Percentiles rank a stretch among this genome's conserved stretches.
phyloP scores from a whole-genome alignment of 2,329 filamentous ascomycete genomes.

The Teratosphaeria nubilosa region DNA sequence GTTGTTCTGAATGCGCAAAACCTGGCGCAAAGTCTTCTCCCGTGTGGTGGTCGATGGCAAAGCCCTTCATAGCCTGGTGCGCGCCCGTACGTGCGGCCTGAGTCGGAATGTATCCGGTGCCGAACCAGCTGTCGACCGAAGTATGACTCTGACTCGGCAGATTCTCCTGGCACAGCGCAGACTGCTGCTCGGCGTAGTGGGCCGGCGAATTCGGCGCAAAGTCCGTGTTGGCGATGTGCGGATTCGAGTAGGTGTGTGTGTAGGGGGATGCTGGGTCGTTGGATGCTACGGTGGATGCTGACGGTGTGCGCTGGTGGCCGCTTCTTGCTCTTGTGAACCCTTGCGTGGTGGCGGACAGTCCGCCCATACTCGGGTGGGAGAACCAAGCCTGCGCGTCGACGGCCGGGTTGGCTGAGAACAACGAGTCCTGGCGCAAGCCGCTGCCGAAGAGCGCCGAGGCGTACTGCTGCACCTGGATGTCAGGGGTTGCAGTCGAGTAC shows the following conservation, averaged over 20 bases:
- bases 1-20: slow-evolving; percentile 44
- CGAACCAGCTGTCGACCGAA: slow-evolving; percentile 40
- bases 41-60: slow-evolving; percentile 44
- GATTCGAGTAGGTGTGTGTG: slow-evolving; percentile 22
- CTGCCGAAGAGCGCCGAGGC: neutral
- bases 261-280: slow-evolving; percentile 36
- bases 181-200: slow-evolving; percentile 27
- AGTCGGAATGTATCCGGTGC: slow-evolving; percentile 21
- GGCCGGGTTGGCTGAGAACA: neutral
- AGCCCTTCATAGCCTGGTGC: slow-evolving; percentile 52
- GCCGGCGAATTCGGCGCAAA: slow-evolving; percentile 32
- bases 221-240: slow-evolving; percentile 38
- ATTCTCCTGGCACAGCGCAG: slow-evolving; percentile 37
- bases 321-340: slow-evolving; percentile 6
- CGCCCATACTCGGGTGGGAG: slow-evolving; percentile 1
- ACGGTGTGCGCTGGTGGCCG: slow-evolving; percentile 24
- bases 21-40: slow-evolving; percentile 41
- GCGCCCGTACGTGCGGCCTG: slow-evolving; percentile 30
- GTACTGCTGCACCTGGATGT: neutral
- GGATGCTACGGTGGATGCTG: slow-evolving; percentile 33
- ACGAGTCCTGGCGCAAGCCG: neutral
- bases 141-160: slow-evolving; percentile 47
- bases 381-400: neutral
- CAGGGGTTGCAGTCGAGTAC: neutral
- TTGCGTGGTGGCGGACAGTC: neutral